Base-by-base conservation (phyloP, 2,329 filamentous ascomycete genomes). In the Hypoxylon sp. region DNA sequence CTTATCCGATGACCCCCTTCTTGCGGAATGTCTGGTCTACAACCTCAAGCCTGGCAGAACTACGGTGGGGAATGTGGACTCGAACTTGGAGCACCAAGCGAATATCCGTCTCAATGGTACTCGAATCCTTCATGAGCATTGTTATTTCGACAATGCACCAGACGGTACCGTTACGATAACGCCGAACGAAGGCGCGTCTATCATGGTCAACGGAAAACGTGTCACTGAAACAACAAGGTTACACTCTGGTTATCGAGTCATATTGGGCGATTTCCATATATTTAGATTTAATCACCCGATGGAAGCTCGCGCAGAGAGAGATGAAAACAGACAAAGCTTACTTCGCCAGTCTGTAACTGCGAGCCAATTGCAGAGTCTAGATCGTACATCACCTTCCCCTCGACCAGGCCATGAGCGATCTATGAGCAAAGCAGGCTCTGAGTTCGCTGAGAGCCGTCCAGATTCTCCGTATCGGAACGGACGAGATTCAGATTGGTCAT, bases 201-300 rank as follows among this genome's bases (percentile, higher is more conserved):
- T 99, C 64, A 99, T 99, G 96, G 94, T 99, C 57, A 99, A 99
- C 76, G 96, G 96, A 64, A 88, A 95, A 71, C 92, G 94, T 17
- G 92, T 98, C 59, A 90, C 94, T 59, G 94, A 94, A 75, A 91
- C 94, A 0, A 94, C 91, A 72, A 89, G 94, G 71, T 85, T 99
- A 47, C 91, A 94, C 77, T 98, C 94, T 75, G 96, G 96, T 5
- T 97, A 94, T 78, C 92, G 96, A 68, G 92, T 99, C 59, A 99
- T 99, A 70, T 85, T 99, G 9, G 96, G 96, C 44, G 96, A 99
- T 80, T 99, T 99, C 75, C 96, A 99, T 79, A 99, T 99, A 68
- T 98, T 99, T 82, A 88, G 96, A 63, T 99, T 99, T 84, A 99
- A 98, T 76, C 94, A 99, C 78, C 96, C 96, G 0, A 92, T 97